A percentile compares a stretch with the other conserved stretches of the same genome.
Conservation (phyloP, 208 protist genomes). For the Herpetomonas samuelpessoai region DNA sequence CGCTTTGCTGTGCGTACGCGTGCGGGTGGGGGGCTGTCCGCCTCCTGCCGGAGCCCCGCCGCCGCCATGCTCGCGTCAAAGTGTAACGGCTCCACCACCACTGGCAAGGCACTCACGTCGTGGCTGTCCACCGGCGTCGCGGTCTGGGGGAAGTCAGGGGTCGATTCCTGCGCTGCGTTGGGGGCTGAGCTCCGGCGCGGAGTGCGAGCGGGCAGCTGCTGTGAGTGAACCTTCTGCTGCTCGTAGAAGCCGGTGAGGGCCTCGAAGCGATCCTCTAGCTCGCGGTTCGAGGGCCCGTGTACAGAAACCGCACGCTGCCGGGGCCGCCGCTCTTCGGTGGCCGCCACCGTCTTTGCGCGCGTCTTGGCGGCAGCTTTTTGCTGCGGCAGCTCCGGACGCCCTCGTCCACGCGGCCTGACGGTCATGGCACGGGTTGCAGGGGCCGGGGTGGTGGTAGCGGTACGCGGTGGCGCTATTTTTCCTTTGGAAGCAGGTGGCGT, state of each 20-base stretch:
- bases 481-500: not conserved
- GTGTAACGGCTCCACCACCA: too few species aligned
- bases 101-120: not conserved
- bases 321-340: not conserved
- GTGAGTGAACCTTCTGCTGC: constrained; percentile 15
- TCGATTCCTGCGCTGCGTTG: not conserved
- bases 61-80: too few species aligned
- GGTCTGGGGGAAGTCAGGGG: not conserved
- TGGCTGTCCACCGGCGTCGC: not conserved
- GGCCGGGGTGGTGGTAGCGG: constrained; percentile 8
- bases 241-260: constrained; percentile 67
- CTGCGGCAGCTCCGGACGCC: not conserved
- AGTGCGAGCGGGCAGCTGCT: constrained; percentile 12
- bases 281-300: constrained; percentile 41
- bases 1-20: constrained; percentile 1
- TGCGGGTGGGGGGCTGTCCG: not conserved
- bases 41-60: too few species aligned
- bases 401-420: not conserved
- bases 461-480: not conserved
- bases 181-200: constrained; percentile 17
- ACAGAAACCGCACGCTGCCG: constrained; percentile 45
- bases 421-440: not conserved
- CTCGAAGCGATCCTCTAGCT: constrained; percentile 62
- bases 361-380: not conserved
- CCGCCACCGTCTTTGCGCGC: constrained; percentile 1